Evolutionary conservation across 2,329 filamentous ascomycete species (phyloP), one percentile per base, ranked within the genome.

Genomic region (Ilyonectria sp.): DNA sequence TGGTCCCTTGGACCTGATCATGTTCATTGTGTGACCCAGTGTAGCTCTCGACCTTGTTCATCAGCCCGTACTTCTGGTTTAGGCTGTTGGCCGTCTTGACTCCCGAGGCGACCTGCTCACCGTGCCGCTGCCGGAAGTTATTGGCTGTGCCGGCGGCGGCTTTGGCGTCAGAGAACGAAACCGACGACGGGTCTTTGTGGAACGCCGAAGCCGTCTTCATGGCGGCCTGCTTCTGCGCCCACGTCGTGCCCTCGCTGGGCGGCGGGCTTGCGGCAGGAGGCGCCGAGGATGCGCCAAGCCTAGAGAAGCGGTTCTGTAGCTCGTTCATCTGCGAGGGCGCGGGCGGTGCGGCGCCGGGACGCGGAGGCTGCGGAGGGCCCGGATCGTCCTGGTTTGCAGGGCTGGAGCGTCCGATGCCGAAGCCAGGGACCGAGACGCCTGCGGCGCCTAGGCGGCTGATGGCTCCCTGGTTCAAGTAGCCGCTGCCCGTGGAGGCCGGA

Each of bases 381-480:
- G 74, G 76, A 58, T 76, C 71, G 47, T 72, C 66, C 49, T 74
- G 67, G 61, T 73, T 68, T 70, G 77, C 55, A 76, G 78, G 64
- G 70, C 77, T 72, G 75, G 68, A 70, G 71, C 76, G 74, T 63
- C 90, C 91, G 68, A 97, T 97, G 6, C 92, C 92, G 4, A 97
- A 84, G 0, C 88, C 92, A 0, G 94, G 92, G 0, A 97, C 93
- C 0, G 91, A 93, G 6, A 97, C 86, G 1, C 94, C 94, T 1
- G 93, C 91, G 43, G 90, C 87, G 11, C 91, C 89, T 9, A 98
- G 85, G 47, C 93, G 87, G 65, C 83, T 86, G 62, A 92, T 78
- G 6, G 94, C 91, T 6, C 85, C 88, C 74, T 86, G 83, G 73
- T 89, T 88, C 37, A 88, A 70, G 35, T 80, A 76, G 17, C 78